Percentiles rank a stretch among this genome's conserved stretches.
Conservation (phyloP, 2,329 filamentous ascomycete genomes). For the Aspergillus terreus region DNA sequence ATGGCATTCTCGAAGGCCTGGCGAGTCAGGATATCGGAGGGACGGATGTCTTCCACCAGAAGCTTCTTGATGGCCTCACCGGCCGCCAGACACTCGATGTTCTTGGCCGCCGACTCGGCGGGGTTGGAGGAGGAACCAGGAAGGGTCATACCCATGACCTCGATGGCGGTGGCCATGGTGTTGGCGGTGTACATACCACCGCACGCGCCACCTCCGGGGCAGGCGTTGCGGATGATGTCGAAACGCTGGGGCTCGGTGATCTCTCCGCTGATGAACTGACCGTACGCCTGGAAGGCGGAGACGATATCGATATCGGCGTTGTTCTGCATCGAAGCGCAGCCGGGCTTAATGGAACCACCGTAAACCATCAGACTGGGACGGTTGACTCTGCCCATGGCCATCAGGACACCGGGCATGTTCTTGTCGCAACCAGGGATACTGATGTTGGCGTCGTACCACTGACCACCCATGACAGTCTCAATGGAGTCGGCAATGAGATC, state of each 20-base stretch:
- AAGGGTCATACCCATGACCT: conserved; percentile 73
- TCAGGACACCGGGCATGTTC: conserved; percentile 94
- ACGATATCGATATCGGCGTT: conserved; percentile 84
- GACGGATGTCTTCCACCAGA: conserved; percentile 71
- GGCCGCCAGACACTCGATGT: conserved; percentile 67
- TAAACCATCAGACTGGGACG: conserved; percentile 96
- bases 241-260: conserved; percentile 89
- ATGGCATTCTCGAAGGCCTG: conserved; percentile 83
- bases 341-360: conserved; percentile 88
- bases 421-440: conserved; percentile 98
- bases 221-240: conserved; percentile 91
- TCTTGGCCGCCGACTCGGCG: conserved; percentile 68
- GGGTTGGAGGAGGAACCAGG: conserved; percentile 77
- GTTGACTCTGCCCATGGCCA: conserved; percentile 94
- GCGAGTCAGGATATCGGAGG: conserved; percentile 73
- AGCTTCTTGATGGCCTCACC: conserved; percentile 72
- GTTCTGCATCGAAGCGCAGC: conserved; percentile 72
- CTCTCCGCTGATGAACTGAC: conserved; percentile 86
- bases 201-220: conserved; percentile 77
- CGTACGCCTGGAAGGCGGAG: conserved; percentile 96
- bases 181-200: conserved; percentile 83
- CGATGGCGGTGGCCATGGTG: conserved; percentile 71
- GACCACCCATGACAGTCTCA: conserved; percentile 97
- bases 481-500: conserved; percentile 98
- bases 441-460: conserved; percentile 98